These are phyloP conservation scores for Gamsiella multidivaricata DNA, from an alignment of 192 early-diverging fungal genomes.

Conservation along the genomic window DNA sequence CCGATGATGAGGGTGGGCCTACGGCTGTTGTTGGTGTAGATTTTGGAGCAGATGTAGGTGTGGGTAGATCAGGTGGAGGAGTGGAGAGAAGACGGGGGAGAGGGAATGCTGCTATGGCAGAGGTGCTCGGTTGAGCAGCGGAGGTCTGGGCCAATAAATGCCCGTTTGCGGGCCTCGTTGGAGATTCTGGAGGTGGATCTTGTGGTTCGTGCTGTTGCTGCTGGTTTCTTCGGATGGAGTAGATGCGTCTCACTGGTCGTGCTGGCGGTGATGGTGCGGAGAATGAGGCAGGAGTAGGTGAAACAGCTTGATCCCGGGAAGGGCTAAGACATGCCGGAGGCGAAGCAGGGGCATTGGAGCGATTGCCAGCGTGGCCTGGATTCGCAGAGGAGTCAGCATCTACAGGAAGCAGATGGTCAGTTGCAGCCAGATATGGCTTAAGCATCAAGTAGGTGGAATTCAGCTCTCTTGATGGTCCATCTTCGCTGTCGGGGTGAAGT, in stretches of 20 bases:
- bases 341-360: background rate
- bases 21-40: background rate
- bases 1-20: too few relatives aligned
- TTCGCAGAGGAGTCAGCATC: background rate
- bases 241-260: background rate
- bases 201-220: background rate
- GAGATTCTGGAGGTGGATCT: background rate
- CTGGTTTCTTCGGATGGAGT: background rate
- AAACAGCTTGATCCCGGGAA: background rate
- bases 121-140: background rate
- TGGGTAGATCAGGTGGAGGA: background rate
- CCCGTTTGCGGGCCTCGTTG: background rate
- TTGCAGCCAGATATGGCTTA: constrained; percentile 6
- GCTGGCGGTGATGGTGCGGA: background rate
- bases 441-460: constrained; percentile 11
- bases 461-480: background rate
- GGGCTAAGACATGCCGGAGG: background rate
- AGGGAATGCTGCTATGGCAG: background rate
- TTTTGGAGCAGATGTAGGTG: background rate
- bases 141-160: background rate
- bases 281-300: background rate
- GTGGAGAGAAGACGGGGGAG: background rate
- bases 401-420: background rate
- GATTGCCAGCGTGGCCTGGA: too few relatives aligned
- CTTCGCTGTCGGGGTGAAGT: background rate